phyloP scores from a whole-genome alignment of 441 rosid species.

The Populus hybrid region DNA sequence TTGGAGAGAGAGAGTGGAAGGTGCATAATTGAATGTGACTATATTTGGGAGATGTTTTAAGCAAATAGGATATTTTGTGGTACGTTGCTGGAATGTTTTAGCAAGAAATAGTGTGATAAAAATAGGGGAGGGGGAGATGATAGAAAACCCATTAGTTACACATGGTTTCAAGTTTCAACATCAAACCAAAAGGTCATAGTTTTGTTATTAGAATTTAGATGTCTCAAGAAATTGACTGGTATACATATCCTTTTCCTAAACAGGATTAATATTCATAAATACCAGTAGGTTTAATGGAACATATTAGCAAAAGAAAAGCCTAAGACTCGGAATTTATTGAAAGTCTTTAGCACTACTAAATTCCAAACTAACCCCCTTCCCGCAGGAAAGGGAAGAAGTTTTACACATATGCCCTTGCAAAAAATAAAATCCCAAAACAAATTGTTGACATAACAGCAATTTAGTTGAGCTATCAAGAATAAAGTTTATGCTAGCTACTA shows the following conservation, averaged over 20 bases:
- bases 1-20: neutral
- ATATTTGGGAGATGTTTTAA: neutral
- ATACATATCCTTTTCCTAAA: neutral
- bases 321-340: neutral
- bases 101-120: neutral
- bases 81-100: neutral
- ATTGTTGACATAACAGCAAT: neutral
- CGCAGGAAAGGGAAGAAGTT: neutral
- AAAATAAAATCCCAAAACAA: neutral
- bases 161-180: neutral
- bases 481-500: neutral
- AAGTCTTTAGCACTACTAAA: neutral
- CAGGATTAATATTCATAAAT: neutral
- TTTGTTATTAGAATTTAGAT: neutral
- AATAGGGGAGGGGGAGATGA: neutral
- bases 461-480: neutral
- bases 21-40: neutral
- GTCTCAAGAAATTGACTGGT: neutral
- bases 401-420: neutral
- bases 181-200: neutral
- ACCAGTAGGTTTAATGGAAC: neutral
- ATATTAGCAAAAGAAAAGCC: neutral
- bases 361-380: neutral
- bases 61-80: neutral
- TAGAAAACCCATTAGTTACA: neutral